Evolutionary conservation across 2,329 filamentous ascomycete species (phyloP).

Genomic region (Cytospora chrysosperma): DNA sequence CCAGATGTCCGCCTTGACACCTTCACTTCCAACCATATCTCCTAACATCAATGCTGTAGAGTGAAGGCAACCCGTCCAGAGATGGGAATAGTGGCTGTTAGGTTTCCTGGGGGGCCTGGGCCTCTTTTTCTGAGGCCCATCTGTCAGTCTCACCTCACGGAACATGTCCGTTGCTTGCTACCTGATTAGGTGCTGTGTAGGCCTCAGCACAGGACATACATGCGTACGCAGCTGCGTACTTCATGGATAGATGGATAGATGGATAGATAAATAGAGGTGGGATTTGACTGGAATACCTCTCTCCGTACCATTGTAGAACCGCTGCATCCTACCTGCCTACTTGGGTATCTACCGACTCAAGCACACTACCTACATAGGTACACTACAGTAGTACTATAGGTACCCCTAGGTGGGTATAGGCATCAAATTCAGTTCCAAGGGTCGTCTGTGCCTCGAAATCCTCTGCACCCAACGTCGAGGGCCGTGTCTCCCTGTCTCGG

Average conservation of each 20-base stretch:
- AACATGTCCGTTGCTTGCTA: constrained; percentile 3
- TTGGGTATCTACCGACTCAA: no score
- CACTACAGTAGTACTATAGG: no score
- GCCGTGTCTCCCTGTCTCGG: background rate
- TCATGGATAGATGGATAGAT: no score
- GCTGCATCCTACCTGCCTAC: no score
- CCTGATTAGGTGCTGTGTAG: no score
- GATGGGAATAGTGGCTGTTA: background rate
- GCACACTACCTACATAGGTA: no score
- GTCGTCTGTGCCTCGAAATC: background rate
- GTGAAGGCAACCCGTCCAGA: background rate
- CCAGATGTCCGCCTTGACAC: background rate
- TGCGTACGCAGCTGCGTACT: no score
- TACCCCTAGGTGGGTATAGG: background rate
- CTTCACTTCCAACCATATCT: background rate
- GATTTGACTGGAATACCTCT: background rate
- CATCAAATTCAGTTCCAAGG: background rate
- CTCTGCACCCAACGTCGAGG: background rate
- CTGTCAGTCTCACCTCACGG: constrained; percentile 4
- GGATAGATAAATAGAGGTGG: no score
- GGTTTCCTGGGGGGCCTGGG: background rate
- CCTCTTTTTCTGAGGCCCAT: background rate
- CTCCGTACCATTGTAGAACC: no score
- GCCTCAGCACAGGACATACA: no score
- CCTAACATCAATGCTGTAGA: background rate